A percentile compares a stretch with the other conserved stretches of the same genome.
These are phyloP conservation scores for Plasmopara halstedii DNA, from an alignment of 352 stramenopile genomes.

Conservation along the genomic window DNA sequence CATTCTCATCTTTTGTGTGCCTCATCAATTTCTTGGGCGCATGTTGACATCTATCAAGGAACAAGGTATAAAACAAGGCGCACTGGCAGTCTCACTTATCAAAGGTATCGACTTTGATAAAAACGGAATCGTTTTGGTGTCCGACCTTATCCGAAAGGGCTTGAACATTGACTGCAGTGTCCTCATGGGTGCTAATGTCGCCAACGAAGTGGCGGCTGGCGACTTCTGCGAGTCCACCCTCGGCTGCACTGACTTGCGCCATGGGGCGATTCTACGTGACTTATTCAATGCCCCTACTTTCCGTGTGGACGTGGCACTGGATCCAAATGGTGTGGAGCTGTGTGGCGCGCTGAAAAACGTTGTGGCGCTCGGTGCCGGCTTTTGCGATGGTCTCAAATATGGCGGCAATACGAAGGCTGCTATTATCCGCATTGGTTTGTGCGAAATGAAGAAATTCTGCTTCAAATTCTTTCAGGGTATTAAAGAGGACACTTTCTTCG, in stretches of 20 bases:
- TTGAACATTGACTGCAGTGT: constrained; percentile 87
- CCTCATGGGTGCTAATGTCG: constrained; percentile 97
- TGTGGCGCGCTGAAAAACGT: constrained; percentile 98
- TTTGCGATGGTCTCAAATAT: constrained; percentile 92
- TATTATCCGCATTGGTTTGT: constrained; percentile 91
- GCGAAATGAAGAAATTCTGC: constrained; percentile 93
- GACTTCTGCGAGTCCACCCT: constrained; percentile 97
- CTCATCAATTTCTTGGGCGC: constrained; percentile 92
- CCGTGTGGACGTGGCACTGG: constrained; percentile 89
- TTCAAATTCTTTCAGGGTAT: constrained; percentile 92
- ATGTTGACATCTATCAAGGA: constrained; percentile 87
- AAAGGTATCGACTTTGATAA: constrained; percentile 88
- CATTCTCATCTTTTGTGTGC: constrained; percentile 95
- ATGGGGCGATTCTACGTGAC: constrained; percentile 58
- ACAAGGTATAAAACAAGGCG: constrained; percentile 51
- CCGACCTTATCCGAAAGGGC: constrained; percentile 82
- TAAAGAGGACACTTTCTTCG: constrained; percentile 92
- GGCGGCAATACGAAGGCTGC: constrained; percentile 98
- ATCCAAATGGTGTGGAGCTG: constrained; percentile 93
- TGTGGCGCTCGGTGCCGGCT: constrained; percentile 94
- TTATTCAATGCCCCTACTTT: constrained; percentile 86
- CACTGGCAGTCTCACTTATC: constrained; percentile 87
- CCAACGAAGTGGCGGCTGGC: constrained; percentile 91
- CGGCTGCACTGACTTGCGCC: constrained; percentile 70
- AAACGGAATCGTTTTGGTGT: constrained; percentile 79